phyloP scores from a whole-genome alignment of 192 early-diverging fungal species.

The Coemansia sp. region DNA sequence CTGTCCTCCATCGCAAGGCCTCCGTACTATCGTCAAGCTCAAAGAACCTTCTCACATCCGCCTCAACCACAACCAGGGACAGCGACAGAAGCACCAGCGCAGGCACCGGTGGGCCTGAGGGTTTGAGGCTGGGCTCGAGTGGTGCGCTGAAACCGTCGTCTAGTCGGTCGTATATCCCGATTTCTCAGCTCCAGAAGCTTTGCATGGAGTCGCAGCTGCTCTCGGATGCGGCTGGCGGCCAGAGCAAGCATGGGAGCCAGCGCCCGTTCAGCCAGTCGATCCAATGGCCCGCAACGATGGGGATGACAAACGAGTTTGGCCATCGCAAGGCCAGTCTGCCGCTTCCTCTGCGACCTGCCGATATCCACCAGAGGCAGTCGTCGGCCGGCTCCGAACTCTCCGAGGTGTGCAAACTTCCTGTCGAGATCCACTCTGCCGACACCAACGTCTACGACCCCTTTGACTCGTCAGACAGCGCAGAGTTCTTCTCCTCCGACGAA shows the following conservation, averaged over 20 bases:
- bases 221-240: neutral
- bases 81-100: neutral
- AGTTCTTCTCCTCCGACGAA: constrained; percentile 48
- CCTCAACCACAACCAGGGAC: neutral
- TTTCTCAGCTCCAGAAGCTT: constrained; percentile 11
- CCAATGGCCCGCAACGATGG: constrained; percentile 39
- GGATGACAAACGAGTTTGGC: constrained; percentile 55
- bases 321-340: constrained; percentile 12
- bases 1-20: constrained; percentile 30
- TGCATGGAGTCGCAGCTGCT: neutral
- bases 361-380: neutral
- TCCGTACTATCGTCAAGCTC: constrained; percentile 35
- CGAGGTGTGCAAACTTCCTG: constrained; percentile 41
- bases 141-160: neutral
- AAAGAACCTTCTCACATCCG: constrained; percentile 7
- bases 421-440: constrained; percentile 40
- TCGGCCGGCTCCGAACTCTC: constrained; percentile 6
- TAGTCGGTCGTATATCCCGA: neutral
- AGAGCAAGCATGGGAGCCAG: constrained; percentile 1
- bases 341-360: neutral
- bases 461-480: constrained; percentile 56
- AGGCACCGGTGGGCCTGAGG: neutral
- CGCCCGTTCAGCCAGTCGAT: constrained; percentile 20
- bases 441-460: constrained; percentile 54
- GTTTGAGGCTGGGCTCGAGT: neutral